Evolutionary conservation across 768 basidiomycete species (phyloP), one percentile per base, ranked within the genome.

Genomic region (Tylopilus felleus): DNA sequence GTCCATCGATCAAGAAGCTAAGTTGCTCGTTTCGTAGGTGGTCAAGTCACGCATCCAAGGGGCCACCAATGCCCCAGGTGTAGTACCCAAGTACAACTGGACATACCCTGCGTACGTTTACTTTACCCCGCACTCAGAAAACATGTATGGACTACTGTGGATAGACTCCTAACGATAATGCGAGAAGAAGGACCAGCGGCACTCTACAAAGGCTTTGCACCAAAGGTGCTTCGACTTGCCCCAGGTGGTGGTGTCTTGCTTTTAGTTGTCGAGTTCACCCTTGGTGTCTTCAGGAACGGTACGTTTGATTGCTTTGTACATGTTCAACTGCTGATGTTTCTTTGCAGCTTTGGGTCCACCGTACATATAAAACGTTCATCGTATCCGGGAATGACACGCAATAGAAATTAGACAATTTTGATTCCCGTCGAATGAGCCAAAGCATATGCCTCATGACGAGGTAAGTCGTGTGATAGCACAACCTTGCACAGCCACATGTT

Each of bases 41-140:
- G 90, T 97, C 56, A 98, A 98, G 73, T 94, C 93, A 16, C 88
- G 96, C 43, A 94, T 98, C 36, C 97, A 99, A 74, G 85, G 89
- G 41, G 72, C 81, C 19, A 74, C 75, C 39, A 82, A 78, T 58
- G 64, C 77, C 27, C 81, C 88, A 0, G 92, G 91, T 16, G 83
- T 84, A n/a, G 71, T 71, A 1, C 88, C 89, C 19, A 95, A 93
- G 65, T 94, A 95, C 73, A 90, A 89, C 73, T 97, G 95, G 95
- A 87, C 95, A 50, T 94, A 95, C 74, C 94, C 95, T 16, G 89
- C 91, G 55, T 81, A 60, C 31, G 74, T 56, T 41, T 35, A 51
- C 27, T 50, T 25, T 60, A 29, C 17, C 3, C 29, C 4, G 21
- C 8, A 36, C 12, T 57, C 7, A 12, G 4, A 47, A 12, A 19